Evolutionary conservation across 257 asterid species (phyloP).

Genomic region (Rubia yunnanensis): DNA sequence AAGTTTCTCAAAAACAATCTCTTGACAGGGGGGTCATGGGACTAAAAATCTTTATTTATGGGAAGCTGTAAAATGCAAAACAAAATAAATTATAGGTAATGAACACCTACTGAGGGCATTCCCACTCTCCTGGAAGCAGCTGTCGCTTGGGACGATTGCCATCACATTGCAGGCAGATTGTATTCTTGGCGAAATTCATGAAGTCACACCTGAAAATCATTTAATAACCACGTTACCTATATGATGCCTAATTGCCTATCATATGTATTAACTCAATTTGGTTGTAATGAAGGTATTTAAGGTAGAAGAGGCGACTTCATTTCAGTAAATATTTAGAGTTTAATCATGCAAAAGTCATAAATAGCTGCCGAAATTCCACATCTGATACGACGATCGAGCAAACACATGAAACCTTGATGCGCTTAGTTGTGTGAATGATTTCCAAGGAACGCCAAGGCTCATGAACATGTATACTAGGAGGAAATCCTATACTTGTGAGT

Average conservation of each 20-base stretch:
- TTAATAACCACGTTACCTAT: background rate
- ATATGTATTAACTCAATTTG: background rate
- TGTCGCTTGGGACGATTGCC: slow-evolving; percentile 95
- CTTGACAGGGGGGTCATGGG: background rate
- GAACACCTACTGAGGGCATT: slow-evolving; percentile 74
- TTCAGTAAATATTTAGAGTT: background rate
- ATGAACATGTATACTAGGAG: background rate
- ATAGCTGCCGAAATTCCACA: background rate
- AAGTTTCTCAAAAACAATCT: background rate
- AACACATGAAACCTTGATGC: background rate
- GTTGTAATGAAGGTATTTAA: background rate
- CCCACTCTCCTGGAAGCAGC: slow-evolving; percentile 99
- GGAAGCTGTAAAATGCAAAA: slow-evolving; percentile 1
- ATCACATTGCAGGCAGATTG: slow-evolving; percentile 85
- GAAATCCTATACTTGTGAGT: background rate
- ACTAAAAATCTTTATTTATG: background rate
- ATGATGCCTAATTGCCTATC: background rate
- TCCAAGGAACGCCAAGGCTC: background rate
- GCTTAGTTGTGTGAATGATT: background rate
- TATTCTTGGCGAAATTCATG: slow-evolving; percentile 94
- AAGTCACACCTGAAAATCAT: slow-evolving; percentile 70
- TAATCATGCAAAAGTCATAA: background rate
- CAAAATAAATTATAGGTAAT: background rate
- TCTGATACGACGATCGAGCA: background rate
- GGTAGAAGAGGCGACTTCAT: background rate